A percentile compares a stretch with the other conserved stretches of the same genome.
phyloP scores from a whole-genome alignment of 257 asterid species.

The Solanum acaule region DNA sequence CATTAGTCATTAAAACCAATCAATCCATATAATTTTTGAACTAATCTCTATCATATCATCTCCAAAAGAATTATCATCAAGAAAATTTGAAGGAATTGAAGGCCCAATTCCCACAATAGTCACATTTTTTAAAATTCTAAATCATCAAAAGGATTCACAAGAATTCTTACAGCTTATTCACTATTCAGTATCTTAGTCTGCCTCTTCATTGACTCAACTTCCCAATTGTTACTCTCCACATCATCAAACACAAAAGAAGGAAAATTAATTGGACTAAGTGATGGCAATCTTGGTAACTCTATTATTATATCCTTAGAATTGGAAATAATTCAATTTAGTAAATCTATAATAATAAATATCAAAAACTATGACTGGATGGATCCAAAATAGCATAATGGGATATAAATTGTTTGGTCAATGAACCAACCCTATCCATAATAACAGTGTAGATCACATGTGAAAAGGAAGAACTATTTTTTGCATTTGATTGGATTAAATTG shows the following conservation, averaged over 20 bases:
- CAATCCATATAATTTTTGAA: background rate
- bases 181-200: background rate
- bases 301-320: background rate
- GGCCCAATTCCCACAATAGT: constrained; percentile 9
- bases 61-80: background rate
- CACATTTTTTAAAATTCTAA: background rate
- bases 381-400: background rate
- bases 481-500: background rate
- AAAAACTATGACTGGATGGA: background rate
- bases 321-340: background rate
- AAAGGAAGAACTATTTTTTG: background rate
- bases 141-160: background rate
- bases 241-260: background rate
- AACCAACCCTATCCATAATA: background rate
- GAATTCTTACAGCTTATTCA: background rate
- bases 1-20: background rate
- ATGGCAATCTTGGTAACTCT: background rate
- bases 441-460: background rate
- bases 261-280: background rate
- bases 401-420: background rate
- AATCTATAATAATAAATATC: constrained; percentile 1
- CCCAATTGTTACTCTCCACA: background rate
- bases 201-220: background rate
- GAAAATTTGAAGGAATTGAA: background rate
- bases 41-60: background rate